Percentiles rank a stretch among this genome's conserved stretches.
These are phyloP conservation scores for Aphanomyces invadans DNA, from an alignment of 352 stramenopile species.

Conservation along the genomic window DNA sequence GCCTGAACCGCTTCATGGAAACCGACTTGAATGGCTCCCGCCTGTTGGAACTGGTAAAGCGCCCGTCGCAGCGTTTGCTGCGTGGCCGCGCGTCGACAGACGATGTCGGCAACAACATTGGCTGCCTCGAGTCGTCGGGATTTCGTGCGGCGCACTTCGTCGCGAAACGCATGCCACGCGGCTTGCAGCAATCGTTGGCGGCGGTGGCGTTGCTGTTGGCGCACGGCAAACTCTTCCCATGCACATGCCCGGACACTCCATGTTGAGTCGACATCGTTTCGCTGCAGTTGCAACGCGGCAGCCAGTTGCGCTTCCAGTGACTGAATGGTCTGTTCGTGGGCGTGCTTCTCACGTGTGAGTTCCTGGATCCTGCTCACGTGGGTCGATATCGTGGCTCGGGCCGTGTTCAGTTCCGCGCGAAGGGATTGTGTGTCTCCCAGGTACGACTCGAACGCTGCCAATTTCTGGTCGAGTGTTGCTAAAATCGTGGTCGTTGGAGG, in stretches of 20 bases:
- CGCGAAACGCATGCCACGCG: neutral
- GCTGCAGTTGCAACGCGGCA: neutral
- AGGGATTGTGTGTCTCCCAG: constrained; percentile 17
- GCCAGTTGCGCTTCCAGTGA: neutral
- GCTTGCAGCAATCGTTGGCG: neutral
- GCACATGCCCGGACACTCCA: neutral
- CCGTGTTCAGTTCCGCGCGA: constrained; percentile 5
- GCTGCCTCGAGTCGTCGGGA: neutral
- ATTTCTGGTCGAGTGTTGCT: constrained; percentile 15
- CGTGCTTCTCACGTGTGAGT: neutral
- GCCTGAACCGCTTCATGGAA: neutral
- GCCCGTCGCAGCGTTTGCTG: neutral
- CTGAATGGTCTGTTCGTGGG: neutral
- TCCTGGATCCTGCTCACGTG: neutral
- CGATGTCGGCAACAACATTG: neutral
- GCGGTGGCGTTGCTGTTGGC: neutral
- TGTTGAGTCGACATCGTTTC: neutral
- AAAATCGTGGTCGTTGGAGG: neutral
- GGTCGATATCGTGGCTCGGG: neutral
- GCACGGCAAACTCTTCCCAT: neutral
- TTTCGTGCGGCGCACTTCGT: neutral
- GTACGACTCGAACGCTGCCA: constrained; percentile 22
- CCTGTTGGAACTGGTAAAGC: neutral
- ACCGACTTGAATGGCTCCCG: neutral
- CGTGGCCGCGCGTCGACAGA: neutral